A percentile compares a stretch with the other conserved stretches of the same genome.
Evolutionary conservation across 306 rosid genomes (phyloP).

Genomic region (Macrotyloma uniflorum): DNA sequence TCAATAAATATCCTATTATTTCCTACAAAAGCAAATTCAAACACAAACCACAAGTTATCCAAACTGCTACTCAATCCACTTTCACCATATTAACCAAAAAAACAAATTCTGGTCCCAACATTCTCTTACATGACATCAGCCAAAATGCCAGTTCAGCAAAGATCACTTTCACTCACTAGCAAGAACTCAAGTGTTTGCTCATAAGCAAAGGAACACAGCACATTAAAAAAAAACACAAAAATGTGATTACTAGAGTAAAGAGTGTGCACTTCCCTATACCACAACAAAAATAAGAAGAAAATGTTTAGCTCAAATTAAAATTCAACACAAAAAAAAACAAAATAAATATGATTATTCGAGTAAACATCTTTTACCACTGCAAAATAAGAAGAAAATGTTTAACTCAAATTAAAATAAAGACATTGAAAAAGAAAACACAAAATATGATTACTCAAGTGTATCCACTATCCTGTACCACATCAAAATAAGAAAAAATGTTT

Average conservation of each 20-base stretch:
- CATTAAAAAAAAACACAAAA: background rate
- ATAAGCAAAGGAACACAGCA: background rate
- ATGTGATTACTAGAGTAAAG: background rate
- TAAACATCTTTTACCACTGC: too few relatives aligned
- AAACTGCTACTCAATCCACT: background rate
- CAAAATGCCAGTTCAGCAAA: background rate
- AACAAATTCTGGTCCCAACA: conserved; percentile 2
- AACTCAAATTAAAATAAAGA: too few relatives aligned
- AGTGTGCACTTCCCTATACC: too few relatives aligned
- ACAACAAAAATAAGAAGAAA: background rate
- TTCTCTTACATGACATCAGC: background rate
- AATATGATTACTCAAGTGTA: too few relatives aligned
- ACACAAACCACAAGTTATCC: background rate
- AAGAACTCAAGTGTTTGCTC: background rate
- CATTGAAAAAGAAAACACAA: too few relatives aligned
- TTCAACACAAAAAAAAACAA: background rate
- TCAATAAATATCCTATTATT: background rate
- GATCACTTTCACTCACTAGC: background rate
- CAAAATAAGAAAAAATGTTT: too few relatives aligned
- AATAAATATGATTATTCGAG: too few relatives aligned
- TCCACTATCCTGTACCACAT: too few relatives aligned
- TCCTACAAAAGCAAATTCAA: background rate
- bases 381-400: too few relatives aligned
- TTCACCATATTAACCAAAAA: background rate
- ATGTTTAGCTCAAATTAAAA: background rate